A percentile compares a stretch with the other conserved stretches of the same genome.
These are phyloP conservation scores for Guyanaporus albipodus DNA, from an alignment of 768 basidiomycete species.

Conservation along the genomic window DNA sequence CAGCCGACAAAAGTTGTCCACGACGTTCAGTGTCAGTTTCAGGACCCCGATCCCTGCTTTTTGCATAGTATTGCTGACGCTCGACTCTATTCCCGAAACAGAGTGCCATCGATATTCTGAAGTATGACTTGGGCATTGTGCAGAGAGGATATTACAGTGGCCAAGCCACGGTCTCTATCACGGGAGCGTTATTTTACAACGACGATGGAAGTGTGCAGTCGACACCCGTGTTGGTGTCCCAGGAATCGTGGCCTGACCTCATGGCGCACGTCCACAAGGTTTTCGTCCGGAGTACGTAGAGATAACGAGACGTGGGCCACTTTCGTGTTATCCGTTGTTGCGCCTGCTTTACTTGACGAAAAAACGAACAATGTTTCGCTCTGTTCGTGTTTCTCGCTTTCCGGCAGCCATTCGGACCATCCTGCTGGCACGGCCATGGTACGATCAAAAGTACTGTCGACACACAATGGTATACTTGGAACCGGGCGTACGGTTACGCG, in stretches of 20 bases:
- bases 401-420: no score
- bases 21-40: neutral
- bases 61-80: neutral
- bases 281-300: neutral
- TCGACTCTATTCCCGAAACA: neutral
- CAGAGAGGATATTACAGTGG: neutral
- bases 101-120: neutral
- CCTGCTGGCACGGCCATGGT: no score
- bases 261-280: conserved; percentile 6
- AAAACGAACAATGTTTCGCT: no score
- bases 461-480: no score
- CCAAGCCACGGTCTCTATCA: neutral
- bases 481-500: no score
- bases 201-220: neutral
- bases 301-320: no score
- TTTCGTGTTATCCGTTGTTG: no score
- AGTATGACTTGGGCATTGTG: neutral
- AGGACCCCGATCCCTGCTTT: no score
- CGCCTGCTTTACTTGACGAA: no score
- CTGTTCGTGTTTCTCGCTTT: no score
- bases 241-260: conserved; percentile 9
- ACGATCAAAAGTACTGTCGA: no score
- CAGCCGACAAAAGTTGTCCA: conserved; percentile 3
- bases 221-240: neutral
- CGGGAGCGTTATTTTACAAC: conserved; percentile 8